A percentile compares a stretch with the other conserved stretches of the same genome.
Conservation (phyloP, 2,329 filamentous ascomycete species). For the Arthrobotrys conoides region DNA sequence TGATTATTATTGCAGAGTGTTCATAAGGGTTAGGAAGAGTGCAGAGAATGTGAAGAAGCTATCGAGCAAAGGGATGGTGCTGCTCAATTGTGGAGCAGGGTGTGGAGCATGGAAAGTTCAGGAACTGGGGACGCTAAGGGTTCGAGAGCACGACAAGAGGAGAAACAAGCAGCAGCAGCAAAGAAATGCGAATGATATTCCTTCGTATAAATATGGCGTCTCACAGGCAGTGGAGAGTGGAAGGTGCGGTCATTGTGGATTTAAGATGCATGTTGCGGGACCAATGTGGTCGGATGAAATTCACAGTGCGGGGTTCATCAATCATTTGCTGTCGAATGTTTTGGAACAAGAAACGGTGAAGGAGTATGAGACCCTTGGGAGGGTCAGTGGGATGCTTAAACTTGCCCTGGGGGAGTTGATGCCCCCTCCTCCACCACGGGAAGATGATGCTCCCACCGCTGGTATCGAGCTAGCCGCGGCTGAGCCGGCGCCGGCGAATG, state of each 20-base stretch:
- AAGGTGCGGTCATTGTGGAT: constrained; percentile 85
- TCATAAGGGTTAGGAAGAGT: constrained; percentile 84
- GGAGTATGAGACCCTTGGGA: constrained; percentile 82
- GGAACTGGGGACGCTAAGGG: constrained; percentile 78
- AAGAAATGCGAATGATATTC: constrained; percentile 67
- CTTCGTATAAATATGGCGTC: constrained; percentile 80
- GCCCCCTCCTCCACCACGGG: constrained; percentile 13
- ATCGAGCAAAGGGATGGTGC: constrained; percentile 90
- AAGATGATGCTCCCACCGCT: background rate
- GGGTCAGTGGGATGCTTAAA: constrained; percentile 91
- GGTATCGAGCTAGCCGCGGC: background rate
- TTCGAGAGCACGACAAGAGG: constrained; percentile 75
- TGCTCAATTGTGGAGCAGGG: constrained; percentile 90
- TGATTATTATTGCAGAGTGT: constrained; percentile 93
- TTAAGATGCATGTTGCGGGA: constrained; percentile 83
- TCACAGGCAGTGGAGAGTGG: constrained; percentile 76
- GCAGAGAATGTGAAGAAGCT: constrained; percentile 90
- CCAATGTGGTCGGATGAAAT: constrained; percentile 96
- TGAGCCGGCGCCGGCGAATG: constrained; percentile 25
- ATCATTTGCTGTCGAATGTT: constrained; percentile 80
- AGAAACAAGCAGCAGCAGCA: constrained; percentile 62
- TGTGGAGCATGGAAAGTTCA: constrained; percentile 95
- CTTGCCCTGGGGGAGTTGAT: constrained; percentile 83
- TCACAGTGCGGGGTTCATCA: constrained; percentile 86
- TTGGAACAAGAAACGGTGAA: constrained; percentile 75